Conservation (phyloP, 129 eudicot species). For the sunflower (Helianthus annuus) region DNA sequence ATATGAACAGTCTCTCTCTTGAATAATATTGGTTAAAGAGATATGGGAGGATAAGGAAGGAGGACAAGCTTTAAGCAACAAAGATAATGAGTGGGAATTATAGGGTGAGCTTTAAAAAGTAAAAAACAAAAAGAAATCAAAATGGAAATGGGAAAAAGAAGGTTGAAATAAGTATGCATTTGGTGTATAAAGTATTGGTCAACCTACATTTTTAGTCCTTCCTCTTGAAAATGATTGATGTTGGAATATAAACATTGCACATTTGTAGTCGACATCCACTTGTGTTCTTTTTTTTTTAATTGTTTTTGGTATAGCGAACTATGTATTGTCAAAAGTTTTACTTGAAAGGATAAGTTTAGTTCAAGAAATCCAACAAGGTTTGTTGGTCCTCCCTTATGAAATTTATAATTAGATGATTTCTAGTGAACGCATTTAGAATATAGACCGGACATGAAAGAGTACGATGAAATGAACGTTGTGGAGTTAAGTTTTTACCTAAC, state of each 20-base stretch:
- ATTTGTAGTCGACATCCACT: slow-evolving; percentile 35
- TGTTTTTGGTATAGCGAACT: neutral
- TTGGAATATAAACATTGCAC: neutral
- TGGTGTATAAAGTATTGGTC: slow-evolving; percentile 36
- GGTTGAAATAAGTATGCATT: slow-evolving; percentile 19
- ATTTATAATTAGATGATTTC: too few relatives aligned
- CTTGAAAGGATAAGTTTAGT: too few relatives aligned
- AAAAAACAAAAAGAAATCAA: slow-evolving; percentile 37
- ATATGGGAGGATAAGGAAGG: slow-evolving; percentile 45
- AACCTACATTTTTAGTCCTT: slow-evolving; percentile 40
- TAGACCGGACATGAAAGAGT: too few relatives aligned
- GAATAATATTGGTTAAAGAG: slow-evolving; percentile 26
- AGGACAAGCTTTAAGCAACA: slow-evolving; percentile 76
- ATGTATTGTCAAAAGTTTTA: neutral
- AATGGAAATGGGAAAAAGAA: slow-evolving; percentile 22
- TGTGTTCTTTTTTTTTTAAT: neutral
- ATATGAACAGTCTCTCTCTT: slow-evolving; percentile 28
- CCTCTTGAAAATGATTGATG: slow-evolving; percentile 33
- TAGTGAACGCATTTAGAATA: too few relatives aligned
- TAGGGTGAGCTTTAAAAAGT: slow-evolving; percentile 89
- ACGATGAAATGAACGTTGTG: too few relatives aligned
- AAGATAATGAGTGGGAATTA: slow-evolving; percentile 97
- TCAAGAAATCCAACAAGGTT: too few relatives aligned
- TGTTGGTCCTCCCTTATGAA: too few relatives aligned
- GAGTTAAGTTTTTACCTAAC: too few relatives aligned